phyloP scores from a whole-genome alignment of 176 grass and related monocot genomes.

The Triticum monococcum region DNA sequence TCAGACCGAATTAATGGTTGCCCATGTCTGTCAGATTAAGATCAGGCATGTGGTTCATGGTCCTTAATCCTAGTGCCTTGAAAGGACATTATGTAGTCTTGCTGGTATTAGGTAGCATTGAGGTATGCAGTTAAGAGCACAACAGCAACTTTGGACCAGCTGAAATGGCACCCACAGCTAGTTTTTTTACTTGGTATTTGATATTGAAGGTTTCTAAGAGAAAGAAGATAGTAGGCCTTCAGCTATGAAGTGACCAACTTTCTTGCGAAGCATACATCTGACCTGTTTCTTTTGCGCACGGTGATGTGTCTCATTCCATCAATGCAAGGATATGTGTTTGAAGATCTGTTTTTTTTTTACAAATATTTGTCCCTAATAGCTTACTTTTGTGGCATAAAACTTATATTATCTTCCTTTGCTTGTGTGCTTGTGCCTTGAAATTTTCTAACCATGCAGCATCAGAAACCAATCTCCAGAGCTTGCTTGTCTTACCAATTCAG shows the following conservation, averaged over 20 bases:
- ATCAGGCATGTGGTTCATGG: constrained; percentile 20
- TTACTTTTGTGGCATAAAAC: constrained; percentile 12
- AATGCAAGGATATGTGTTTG: not conserved
- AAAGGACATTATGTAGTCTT: not conserved
- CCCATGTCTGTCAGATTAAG: not conserved
- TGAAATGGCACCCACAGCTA: constrained; percentile 5
- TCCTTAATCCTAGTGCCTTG: constrained; percentile 11
- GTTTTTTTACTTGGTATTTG: not conserved
- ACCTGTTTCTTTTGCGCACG: constrained; percentile 23
- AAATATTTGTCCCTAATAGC: not conserved
- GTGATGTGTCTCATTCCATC: constrained; percentile 40
- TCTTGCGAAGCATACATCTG: constrained; percentile 8
- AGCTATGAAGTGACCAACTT: not conserved
- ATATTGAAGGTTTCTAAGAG: not conserved
- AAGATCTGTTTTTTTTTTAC: not conserved
- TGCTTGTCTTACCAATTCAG: constrained; percentile 15
- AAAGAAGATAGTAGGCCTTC: not conserved
- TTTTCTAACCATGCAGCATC: constrained; percentile 17
- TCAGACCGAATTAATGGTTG: not conserved
- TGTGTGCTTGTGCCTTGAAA: not conserved
- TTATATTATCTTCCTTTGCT: constrained; percentile 18
- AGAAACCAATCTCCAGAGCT: constrained; percentile 13
- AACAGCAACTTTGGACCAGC: not conserved
- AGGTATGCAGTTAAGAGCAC: not conserved
- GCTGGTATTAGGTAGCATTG: constrained; percentile 17